Conservation (phyloP, 371 early-diverging fungal genomes). For the Actinomortierella wolfii region DNA sequence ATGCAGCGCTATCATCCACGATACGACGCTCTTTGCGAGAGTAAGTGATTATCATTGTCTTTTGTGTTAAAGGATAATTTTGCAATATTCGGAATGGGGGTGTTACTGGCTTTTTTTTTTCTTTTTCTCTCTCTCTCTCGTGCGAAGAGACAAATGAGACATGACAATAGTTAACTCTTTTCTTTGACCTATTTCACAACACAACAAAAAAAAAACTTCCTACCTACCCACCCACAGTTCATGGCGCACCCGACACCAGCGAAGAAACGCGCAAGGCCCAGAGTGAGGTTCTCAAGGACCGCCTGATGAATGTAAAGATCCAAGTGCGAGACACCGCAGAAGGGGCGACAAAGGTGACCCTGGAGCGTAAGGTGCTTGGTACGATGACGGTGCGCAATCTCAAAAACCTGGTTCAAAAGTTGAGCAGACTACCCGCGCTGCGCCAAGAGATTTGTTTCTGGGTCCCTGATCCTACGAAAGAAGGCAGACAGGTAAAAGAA, state of each 20-base stretch:
- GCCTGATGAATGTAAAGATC: conserved; percentile 50
- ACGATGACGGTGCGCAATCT: conserved; percentile 56
- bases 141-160: too few relatives aligned
- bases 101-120: neutral
- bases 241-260: conserved; percentile 60
- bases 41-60: too few relatives aligned
- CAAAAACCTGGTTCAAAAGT: conserved; percentile 49
- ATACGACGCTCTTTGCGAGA: conserved; percentile 55
- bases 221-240: conserved; percentile 46
- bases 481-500: conserved; percentile 19
- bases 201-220: too few relatives aligned
- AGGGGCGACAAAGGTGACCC: conserved; percentile 18
- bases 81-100: neutral
- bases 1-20: conserved; percentile 60
- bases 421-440: conserved; percentile 38
- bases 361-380: conserved; percentile 31
- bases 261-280: conserved; percentile 44
- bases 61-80: too few relatives aligned
- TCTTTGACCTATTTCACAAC: neutral
- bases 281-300: conserved; percentile 63
- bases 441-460: conserved; percentile 37
- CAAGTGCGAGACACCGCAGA: conserved; percentile 13
- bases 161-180: too few relatives aligned
- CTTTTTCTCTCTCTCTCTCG: neutral
- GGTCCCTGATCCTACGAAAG: conserved; percentile 23